Conservation (phyloP, 2,329 filamentous ascomycete species). For the Aspergillus arachidicola region DNA sequence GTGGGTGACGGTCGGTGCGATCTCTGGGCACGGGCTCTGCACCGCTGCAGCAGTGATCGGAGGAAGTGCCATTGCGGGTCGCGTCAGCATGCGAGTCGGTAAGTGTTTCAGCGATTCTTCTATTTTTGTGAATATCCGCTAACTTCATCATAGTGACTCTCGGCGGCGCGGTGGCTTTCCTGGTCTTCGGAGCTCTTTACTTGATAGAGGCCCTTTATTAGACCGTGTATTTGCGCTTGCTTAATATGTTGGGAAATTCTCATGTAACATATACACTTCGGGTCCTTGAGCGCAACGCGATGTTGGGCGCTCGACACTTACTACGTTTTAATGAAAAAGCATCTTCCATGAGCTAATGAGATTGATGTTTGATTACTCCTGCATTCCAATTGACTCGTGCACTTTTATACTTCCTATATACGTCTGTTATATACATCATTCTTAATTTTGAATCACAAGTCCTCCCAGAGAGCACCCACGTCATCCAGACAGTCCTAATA, state of each 20-base stretch:
- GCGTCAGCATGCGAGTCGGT: slow-evolving; percentile 95
- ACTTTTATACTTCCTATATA: not conserved
- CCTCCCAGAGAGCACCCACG: not conserved
- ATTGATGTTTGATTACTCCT: not conserved
- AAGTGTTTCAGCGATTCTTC: slow-evolving; percentile 51
- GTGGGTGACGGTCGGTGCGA: slow-evolving; percentile 93
- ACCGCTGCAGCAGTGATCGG: slow-evolving; percentile 90
- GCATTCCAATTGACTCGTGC: not conserved
- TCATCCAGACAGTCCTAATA: slow-evolving; percentile 27
- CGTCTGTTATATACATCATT: not conserved
- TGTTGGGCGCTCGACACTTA: not conserved
- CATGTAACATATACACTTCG: not conserved
- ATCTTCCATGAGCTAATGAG: not conserved
- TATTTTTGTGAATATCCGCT: slow-evolving; percentile 22
- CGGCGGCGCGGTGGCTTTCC: slow-evolving; percentile 85
- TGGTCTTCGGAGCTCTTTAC: slow-evolving; percentile 91
- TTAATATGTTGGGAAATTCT: not conserved
- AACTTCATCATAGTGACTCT: slow-evolving; percentile 70
- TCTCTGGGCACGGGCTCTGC: slow-evolving; percentile 84
- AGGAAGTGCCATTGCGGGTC: slow-evolving; percentile 87
- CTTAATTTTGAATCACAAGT: not conserved
- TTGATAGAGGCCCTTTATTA: slow-evolving; percentile 74
- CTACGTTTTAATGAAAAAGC: slow-evolving; percentile 6
- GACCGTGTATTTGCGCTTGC: not conserved
- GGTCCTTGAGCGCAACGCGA: not conserved